These are phyloP conservation scores for Penicillium brasilianum DNA, from an alignment of 2,329 filamentous ascomycete genomes.

Conservation along the genomic window DNA sequence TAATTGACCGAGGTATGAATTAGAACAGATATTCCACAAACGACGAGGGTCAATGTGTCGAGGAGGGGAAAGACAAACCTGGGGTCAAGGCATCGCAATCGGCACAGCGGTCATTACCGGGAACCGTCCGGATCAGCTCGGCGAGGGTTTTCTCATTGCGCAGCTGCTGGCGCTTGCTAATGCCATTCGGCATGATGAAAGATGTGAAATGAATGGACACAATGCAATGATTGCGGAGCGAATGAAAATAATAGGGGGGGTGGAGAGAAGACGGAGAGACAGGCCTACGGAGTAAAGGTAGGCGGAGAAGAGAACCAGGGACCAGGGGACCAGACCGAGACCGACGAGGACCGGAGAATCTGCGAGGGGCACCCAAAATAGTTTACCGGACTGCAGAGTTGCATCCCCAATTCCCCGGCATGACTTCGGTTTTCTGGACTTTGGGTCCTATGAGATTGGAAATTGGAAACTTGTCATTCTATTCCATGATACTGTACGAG, in stretches of 20 bases:
- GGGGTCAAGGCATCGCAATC: constrained; percentile 92
- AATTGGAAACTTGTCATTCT: no score
- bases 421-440: not conserved
- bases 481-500: no score
- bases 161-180: constrained; percentile 96
- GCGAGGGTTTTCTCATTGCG: constrained; percentile 93
- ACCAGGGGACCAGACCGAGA: constrained; percentile 2
- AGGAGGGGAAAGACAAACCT: constrained; percentile 63
- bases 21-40: not conserved
- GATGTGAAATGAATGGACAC: constrained; percentile 24
- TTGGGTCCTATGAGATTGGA: not conserved
- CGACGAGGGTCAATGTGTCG: not conserved
- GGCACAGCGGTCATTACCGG: constrained; percentile 91
- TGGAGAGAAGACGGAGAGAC: constrained; percentile 20
- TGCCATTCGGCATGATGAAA: constrained; percentile 67
- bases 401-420: not conserved
- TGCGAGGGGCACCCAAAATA: constrained; percentile 6
- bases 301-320: constrained; percentile 3
- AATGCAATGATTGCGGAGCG: constrained; percentile 24
- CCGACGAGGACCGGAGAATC: constrained; percentile 6
- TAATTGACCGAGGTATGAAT: constrained; percentile 9
- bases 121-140: constrained; percentile 80
- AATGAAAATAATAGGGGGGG: constrained; percentile 18
- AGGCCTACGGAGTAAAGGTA: not conserved
- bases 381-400: not conserved